Evolutionary conservation across 306 rosid genomes (phyloP).

Genomic region (Fragaria nilgerrensis): DNA sequence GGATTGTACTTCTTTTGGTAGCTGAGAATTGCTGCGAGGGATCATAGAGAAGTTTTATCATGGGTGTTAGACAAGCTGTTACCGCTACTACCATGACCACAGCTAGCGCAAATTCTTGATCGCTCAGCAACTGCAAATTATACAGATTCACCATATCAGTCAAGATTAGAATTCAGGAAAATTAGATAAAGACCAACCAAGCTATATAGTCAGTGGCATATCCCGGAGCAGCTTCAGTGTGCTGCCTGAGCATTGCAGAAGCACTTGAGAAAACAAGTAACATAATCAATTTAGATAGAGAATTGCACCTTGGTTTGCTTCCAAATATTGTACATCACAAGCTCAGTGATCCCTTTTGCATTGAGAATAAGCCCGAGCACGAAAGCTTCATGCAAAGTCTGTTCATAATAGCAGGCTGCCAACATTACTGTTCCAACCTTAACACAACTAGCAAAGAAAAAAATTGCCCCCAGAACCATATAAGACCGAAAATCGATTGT

Average conservation of each 20-base stretch:
- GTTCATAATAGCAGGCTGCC: slow-evolving; percentile 35
- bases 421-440: slow-evolving; percentile 55
- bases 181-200: neutral
- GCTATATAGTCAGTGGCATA: neutral
- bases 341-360: slow-evolving; percentile 58
- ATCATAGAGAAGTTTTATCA: slow-evolving; percentile 38
- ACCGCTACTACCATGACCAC: slow-evolving; percentile 28
- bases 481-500: neutral
- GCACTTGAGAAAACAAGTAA: neutral
- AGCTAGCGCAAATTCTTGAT: slow-evolving; percentile 42
- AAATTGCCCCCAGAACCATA: slow-evolving; percentile 26
- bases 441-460: slow-evolving; percentile 22
- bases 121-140: slow-evolving; percentile 38
- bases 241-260: neutral
- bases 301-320: slow-evolving; percentile 37
- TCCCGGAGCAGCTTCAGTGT: neutral
- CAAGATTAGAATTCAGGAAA: neutral
- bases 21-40: slow-evolving; percentile 43
- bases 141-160: slow-evolving; percentile 1
- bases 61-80: slow-evolving; percentile 53
- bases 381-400: slow-evolving; percentile 35
- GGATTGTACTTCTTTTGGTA: slow-evolving; percentile 40
- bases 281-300: neutral
- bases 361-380: slow-evolving; percentile 59
- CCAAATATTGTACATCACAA: slow-evolving; percentile 46